Conservation (phyloP, 1,139 yeast genomes). For the Debaryomycetaceae sp. region DNA sequence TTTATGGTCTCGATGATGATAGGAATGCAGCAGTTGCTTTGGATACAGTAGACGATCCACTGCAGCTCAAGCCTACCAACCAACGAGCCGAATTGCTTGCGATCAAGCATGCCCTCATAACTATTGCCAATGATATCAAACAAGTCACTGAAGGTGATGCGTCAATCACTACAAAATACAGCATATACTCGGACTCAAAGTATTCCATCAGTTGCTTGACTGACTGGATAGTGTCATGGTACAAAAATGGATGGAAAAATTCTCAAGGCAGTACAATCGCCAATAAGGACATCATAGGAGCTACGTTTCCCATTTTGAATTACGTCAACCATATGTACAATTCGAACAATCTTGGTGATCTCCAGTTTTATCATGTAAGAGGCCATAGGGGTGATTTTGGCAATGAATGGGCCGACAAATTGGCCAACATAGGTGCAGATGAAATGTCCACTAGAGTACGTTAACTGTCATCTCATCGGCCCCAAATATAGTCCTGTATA, state of each 20-base stretch:
- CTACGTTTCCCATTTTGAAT: slow-evolving; percentile 18
- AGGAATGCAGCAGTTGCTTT: slow-evolving; percentile 55
- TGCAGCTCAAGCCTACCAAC: slow-evolving; percentile 53
- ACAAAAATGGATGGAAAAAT: slow-evolving; percentile 49
- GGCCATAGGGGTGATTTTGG: slow-evolving; percentile 74
- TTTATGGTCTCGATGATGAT: slow-evolving; percentile 53
- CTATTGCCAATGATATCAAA: slow-evolving; percentile 23
- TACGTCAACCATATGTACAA: slow-evolving; percentile 26
- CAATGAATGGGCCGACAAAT: slow-evolving; percentile 70
- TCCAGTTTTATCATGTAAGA: slow-evolving; percentile 55
- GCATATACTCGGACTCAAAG: slow-evolving; percentile 54
- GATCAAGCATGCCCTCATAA: slow-evolving; percentile 49
- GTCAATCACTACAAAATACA: slow-evolving; percentile 15
- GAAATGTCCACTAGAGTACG: slow-evolving; percentile 8
- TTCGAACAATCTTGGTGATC: slow-evolving; percentile 24
- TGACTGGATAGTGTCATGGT: slow-evolving; percentile 54
- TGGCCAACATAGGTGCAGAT: slow-evolving; percentile 69
- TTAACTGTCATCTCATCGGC: neutral
- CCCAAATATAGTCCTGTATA: neutral
- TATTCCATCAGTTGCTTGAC: slow-evolving; percentile 50
- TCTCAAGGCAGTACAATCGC: slow-evolving; percentile 42
- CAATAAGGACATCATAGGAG: slow-evolving; percentile 49
- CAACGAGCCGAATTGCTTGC: slow-evolving; percentile 81
- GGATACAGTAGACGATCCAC: slow-evolving; percentile 17
- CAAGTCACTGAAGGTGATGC: neutral